These are phyloP conservation scores for Fusarium pininemorale DNA, from an alignment of 2,329 filamentous ascomycete species.

Conservation along the genomic window DNA sequence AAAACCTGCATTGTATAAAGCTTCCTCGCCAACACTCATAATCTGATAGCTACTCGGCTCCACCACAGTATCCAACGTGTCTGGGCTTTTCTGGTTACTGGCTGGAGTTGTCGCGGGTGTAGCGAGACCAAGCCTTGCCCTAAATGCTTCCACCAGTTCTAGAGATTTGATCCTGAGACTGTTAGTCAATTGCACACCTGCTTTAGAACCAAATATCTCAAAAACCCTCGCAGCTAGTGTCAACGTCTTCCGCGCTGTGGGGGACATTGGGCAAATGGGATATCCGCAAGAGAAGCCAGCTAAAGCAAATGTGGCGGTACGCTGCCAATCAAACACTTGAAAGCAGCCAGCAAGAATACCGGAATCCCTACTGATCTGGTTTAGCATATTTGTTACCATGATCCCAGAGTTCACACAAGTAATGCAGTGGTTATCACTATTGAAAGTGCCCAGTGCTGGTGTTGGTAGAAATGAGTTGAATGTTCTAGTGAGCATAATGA, in stretches of 20 bases:
- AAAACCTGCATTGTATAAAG: not conserved
- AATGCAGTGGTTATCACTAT: constrained; percentile 41
- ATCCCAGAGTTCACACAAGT: constrained; percentile 39
- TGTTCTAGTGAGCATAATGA: constrained; percentile 50
- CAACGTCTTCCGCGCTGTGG: constrained; percentile 27
- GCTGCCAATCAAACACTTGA: constrained; percentile 43
- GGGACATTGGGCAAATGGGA: constrained; percentile 39
- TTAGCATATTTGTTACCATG: constrained; percentile 41
- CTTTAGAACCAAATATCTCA: not conserved
- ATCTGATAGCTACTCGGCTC: constrained; percentile 2
- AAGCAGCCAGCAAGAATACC: constrained; percentile 43
- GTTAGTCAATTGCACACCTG: constrained; percentile 5
- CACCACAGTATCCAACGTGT: not conserved
- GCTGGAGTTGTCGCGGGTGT: constrained; percentile 16
- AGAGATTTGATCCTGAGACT: constrained; percentile 22
- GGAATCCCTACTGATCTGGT: constrained; percentile 40
- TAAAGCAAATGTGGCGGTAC: constrained; percentile 31
- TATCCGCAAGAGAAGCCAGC: constrained; percentile 40
- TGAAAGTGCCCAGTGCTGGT: constrained; percentile 38
- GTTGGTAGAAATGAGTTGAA: constrained; percentile 51
- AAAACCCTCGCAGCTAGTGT: constrained; percentile 26
- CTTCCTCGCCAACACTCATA: constrained; percentile 26
- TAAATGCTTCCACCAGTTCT: constrained; percentile 32
- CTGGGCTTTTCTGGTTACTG: not conserved
- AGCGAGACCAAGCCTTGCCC: constrained; percentile 30